Base-by-base conservation (phyloP, 1,139 yeast species). In the Hyphopichia pseudoburtonii region DNA sequence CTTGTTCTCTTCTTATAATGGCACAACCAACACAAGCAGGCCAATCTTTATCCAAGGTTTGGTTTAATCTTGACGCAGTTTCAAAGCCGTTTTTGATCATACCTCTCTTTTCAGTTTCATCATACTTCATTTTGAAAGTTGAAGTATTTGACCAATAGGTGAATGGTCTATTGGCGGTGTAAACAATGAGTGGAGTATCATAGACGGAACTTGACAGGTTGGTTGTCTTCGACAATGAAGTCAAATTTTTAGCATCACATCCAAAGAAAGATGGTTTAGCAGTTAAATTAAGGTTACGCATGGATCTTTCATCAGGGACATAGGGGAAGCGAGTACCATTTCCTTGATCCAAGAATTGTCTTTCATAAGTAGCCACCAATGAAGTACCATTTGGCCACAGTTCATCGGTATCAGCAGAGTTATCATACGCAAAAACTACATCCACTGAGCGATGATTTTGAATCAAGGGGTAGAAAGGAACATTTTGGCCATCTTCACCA, bases 11-110 rank as follows among this genome's bases (percentile, higher is more conserved):
- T 61, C 88, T 83, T 40, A 89, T 71, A 37, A 89, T 78, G 7
- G 97, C 97, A 70, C 97, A 89, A 1, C 90, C 87, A 36, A 89
- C 76, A 70, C 97, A 89, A 6, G 84, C 76, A 36, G 77, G 71
- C 83, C 89, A 89, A 38, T 84, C 83, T 2, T 68, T 60, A 52
- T 86, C 95, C 30, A 82, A 64, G 4, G 96, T 85, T 30, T 80
- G 65, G 56, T 88, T 88, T 48, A 75, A 73, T 57, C 88, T 78
- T 1, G 95, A 74, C 19, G 86, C 78, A 25, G 78, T 77, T 56
- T 86, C 94, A 56, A 83, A 87, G 10, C 96, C 97, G 57, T 89
- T 89, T 51, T 73, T 66, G 44, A 89, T 78, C 66, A 88, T 72
- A 2, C 72, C 69, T 36, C 69, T 61, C 51, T 81, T 78, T 50